phyloP scores from a whole-genome alignment of 129 eudicot genomes.

The Flaveria ramosissima region DNA sequence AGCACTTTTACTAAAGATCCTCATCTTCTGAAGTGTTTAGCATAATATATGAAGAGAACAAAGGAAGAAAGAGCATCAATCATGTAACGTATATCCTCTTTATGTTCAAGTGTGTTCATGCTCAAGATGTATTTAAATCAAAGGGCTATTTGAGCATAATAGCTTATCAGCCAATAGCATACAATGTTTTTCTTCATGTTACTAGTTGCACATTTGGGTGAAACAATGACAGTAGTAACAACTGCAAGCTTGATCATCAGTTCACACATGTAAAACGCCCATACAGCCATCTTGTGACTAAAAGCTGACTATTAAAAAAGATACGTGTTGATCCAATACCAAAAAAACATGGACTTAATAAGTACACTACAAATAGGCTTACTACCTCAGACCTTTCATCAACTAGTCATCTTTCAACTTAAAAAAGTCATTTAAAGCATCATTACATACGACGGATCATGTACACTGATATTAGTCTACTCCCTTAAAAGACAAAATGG shows the following conservation, averaged over 20 bases:
- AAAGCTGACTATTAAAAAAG: background rate
- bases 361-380: background rate
- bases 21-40: background rate
- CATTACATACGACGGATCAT: background rate
- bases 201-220: background rate
- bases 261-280: background rate
- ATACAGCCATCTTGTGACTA: background rate
- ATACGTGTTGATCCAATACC: background rate
- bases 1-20: background rate
- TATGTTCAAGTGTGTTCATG: conserved; percentile 1
- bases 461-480: background rate
- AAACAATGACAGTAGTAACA: background rate
- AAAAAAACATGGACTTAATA: background rate
- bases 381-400: background rate
- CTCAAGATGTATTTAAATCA: background rate
- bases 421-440: background rate
- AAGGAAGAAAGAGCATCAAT: background rate
- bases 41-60: background rate
- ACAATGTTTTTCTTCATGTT: background rate
- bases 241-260: background rate
- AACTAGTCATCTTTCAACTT: background rate
- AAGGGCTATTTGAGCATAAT: background rate
- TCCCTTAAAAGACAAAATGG: background rate
- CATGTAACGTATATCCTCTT: background rate
- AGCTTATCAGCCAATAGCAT: conserved; percentile 19